Evolutionary conservation across 352 stramenopile genomes (phyloP).

Genomic region (Phytophthora constricta): DNA sequence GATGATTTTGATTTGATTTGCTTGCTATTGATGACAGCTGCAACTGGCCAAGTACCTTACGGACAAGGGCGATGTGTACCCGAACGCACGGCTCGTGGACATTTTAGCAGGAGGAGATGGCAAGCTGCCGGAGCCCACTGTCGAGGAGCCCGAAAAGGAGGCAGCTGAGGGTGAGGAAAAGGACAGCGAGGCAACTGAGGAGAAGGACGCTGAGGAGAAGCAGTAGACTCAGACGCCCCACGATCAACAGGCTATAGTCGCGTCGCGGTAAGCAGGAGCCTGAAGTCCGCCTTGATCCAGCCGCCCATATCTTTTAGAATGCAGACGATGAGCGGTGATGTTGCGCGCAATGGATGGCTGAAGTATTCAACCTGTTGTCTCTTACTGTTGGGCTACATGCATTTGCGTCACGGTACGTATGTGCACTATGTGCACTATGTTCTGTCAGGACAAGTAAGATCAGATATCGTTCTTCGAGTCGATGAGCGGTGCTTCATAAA

Average conservation of each 20-base stretch:
- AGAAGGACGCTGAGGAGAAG: conserved; percentile 28
- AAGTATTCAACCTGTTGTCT: conserved; percentile 23
- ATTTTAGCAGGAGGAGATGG: conserved; percentile 60
- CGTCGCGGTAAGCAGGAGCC: not conserved
- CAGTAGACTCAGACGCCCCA: conserved; percentile 11
- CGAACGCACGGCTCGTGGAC: conserved; percentile 58
- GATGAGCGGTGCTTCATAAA: conserved; percentile 71
- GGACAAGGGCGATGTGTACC: conserved; percentile 81
- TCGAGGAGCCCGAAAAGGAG: conserved; percentile 23
- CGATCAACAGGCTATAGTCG: not conserved
- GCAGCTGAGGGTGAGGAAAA: conserved; percentile 16
- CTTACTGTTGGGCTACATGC: not conserved
- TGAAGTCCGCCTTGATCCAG: not conserved
- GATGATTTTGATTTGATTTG: conserved; percentile 5
- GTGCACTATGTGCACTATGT: conserved; percentile 17
- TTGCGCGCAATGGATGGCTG: conserved; percentile 29
- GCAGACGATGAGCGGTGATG: conserved; percentile 20
- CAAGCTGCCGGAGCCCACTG: conserved; percentile 31
- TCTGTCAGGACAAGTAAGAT: conserved; percentile 7
- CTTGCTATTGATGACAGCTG: conserved; percentile 47
- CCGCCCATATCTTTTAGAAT: conserved; percentile 22
- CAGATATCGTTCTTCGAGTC: conserved; percentile 52
- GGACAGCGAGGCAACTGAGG: conserved; percentile 12
- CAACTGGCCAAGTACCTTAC: conserved; percentile 80
- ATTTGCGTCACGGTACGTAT: conserved; percentile 16